Base-by-base conservation (phyloP, 345 rosid genomes). In the Citrus medica region DNA sequence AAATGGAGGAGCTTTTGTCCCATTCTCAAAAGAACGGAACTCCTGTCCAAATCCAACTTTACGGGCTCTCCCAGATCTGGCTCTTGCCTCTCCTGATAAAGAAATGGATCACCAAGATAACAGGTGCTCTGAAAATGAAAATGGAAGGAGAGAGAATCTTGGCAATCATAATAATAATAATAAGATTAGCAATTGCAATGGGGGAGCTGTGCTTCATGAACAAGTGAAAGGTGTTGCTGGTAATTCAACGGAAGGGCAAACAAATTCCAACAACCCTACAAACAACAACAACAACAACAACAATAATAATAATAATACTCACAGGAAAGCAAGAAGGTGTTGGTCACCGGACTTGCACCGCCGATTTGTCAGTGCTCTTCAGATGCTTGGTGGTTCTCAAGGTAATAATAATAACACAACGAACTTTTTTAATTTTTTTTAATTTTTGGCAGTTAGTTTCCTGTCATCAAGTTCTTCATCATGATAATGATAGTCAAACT, bases 291-390 rank as follows among this genome's bases (percentile, higher is more conserved):
- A 78, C 3, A 40, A 40, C 10, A 46, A 46, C 14, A 46, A 46
- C 13, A 84, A 32, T 0, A 30, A 30, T 30, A 32, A 69, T 7
- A 64, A 76, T 75, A 95, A 94, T 74, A 81, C 91, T 83, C 91
- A 94, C 74, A 84, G 99, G 84, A 97, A 97, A 81, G 94, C 98
- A 30, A 91, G 99, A 48, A 92, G 98, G 76, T 97, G 99, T 64
- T 97, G 99, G 99, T 97, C 99, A 0, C 99, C 99, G 3, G 99
- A 97, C 76, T 87, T 97, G 88, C 99, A 97, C 83, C 83, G 99
- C 48, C 84, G 98, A 88, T 97, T 97, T 77, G 97, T 97, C 4
- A 90, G 87, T 83, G 99, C 99, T 65, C 94, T 97, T 40, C 99
- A 97, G 79, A 90, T 94, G 98, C 96, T 97, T 13, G 99, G 99